phyloP scores from a whole-genome alignment of 768 basidiomycete species.

The Tricholoma matsutake region DNA sequence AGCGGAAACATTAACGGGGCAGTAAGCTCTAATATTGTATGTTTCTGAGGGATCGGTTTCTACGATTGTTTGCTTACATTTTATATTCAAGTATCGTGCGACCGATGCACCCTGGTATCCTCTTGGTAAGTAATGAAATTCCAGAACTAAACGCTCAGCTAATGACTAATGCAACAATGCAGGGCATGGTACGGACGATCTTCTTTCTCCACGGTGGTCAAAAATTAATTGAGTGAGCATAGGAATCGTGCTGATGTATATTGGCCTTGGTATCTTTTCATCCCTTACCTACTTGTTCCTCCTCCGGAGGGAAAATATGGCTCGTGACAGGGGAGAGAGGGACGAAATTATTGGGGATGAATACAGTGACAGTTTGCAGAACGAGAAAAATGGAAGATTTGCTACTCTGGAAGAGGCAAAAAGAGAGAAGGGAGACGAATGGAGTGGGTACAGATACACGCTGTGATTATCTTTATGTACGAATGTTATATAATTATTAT shows the following conservation, averaged over 20 bases:
- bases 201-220: not conserved
- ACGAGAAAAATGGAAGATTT: slow-evolving; percentile 55
- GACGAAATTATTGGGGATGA: slow-evolving; percentile 64
- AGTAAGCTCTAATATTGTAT: slow-evolving; percentile 71
- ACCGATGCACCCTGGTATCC: slow-evolving; percentile 67
- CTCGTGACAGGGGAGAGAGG: slow-evolving; percentile 63
- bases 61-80: not conserved
- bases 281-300: slow-evolving; percentile 39
- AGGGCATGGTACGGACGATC: slow-evolving; percentile 25
- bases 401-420: slow-evolving; percentile 62
- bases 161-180: slow-evolving; percentile 3
- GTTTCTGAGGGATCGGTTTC: slow-evolving; percentile 22
- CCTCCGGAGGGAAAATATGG: slow-evolving; percentile 59
- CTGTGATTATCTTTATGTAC: slow-evolving; percentile 30
- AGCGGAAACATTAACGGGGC: slow-evolving; percentile 76
- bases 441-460: slow-evolving; percentile 75
- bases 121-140: slow-evolving; percentile 30
- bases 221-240: slow-evolving; percentile 17
- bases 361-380: slow-evolving; percentile 24
- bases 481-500: not conserved
- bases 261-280: slow-evolving; percentile 55
- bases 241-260: slow-evolving; percentile 74
- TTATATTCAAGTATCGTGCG: slow-evolving; percentile 50
- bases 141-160: not conserved
- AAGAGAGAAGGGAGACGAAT: slow-evolving; percentile 65